Base-by-base conservation (phyloP, 805 yeast genomes). In the Metschnikowia similis region DNA sequence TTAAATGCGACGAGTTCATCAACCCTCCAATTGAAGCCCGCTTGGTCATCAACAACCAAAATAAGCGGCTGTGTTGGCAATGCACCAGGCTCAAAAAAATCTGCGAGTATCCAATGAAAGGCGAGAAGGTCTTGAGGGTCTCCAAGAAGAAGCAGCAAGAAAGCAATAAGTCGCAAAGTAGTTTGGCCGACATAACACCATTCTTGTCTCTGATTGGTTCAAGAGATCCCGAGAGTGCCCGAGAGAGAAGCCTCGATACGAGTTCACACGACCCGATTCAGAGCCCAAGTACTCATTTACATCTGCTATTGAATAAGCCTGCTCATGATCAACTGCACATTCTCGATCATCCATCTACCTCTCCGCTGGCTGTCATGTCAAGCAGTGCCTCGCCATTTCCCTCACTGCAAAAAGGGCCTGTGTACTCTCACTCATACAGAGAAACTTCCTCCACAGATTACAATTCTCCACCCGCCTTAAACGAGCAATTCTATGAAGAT, bases 31-130 rank as follows among this genome's bases (percentile, higher is more conserved):
- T 48, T 9, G 56, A 46, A 17, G 59, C 59, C 10, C 43, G 31
- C 27, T 45, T 47, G 21, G 45, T 31, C 8, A 48, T 54, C 41
- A 57, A 57, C 43, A 37, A 48, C 9, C 60, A 57, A 36, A 55
- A 63, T 49, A 26, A 67, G 59, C 50, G 70, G 64, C 38, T 57
- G 49, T 71, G 75, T 50, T 64, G 70, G 64, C 70, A 66, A 47
- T 69, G 74, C 53, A 57, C 60, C 5, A 57, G 71, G 34, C 59
- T 66, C 31, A 61, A 58, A 30, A 71, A 70, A 48, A 56, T 46
- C n/a, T 72, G 76, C 47, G 59, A 60, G 21, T 72, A 72, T 49
- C 75, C 76, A 3, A 53, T 50, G 37, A 60, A 55, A 17, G 75
- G 75, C 4, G 75, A 71, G 47, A 60, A 60, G 43, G 74, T 71